Evolutionary conservation across 2,329 filamentous ascomycete species (phyloP).

Genomic region (Calonectria pseudoreteaudii): DNA sequence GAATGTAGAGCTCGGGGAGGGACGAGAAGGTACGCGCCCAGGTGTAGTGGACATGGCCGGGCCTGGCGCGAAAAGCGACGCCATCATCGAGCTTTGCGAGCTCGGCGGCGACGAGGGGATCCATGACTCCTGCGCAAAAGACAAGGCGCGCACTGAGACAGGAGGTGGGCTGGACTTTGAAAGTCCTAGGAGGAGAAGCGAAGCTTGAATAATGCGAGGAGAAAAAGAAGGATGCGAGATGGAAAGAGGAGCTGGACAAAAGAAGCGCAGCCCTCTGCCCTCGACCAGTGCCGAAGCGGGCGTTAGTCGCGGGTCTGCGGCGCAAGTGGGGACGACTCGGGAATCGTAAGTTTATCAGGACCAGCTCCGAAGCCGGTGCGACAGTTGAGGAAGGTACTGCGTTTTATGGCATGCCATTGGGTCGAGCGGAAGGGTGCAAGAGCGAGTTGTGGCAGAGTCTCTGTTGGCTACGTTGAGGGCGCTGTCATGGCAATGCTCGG

Average conservation of each 20-base stretch:
- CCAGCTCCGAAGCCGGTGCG: conserved; percentile 1
- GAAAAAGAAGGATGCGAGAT: neutral
- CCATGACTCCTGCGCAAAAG: conserved; percentile 44
- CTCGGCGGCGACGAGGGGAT: conserved; percentile 51
- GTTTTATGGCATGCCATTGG: conserved; percentile 2
- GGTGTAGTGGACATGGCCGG: conserved; percentile 83
- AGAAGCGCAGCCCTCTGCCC: neutral
- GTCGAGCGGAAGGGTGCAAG: neutral
- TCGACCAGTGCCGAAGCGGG: conserved; percentile 22
- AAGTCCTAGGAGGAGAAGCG: neutral
- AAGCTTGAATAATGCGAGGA: neutral
- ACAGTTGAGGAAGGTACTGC: conserved; percentile 1
- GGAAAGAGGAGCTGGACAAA: conserved; percentile 3
- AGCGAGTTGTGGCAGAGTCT: neutral
- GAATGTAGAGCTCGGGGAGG: conserved; percentile 90
- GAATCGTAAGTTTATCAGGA: conserved; percentile 20
- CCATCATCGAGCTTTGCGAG: conserved; percentile 48
- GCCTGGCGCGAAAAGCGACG: conserved; percentile 81
- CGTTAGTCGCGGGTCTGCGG: conserved; percentile 20
- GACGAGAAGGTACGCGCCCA: conserved; percentile 96
- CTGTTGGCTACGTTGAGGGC: neutral
- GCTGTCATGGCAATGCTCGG: neutral
- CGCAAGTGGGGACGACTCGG: conserved; percentile 14
- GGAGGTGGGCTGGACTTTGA: neutral
- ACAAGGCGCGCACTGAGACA: neutral